A percentile compares a stretch with the other conserved stretches of the same genome.
These are phyloP conservation scores for Sporothrix pallida DNA, from an alignment of 2,329 filamentous ascomycete species.

Conservation along the genomic window DNA sequence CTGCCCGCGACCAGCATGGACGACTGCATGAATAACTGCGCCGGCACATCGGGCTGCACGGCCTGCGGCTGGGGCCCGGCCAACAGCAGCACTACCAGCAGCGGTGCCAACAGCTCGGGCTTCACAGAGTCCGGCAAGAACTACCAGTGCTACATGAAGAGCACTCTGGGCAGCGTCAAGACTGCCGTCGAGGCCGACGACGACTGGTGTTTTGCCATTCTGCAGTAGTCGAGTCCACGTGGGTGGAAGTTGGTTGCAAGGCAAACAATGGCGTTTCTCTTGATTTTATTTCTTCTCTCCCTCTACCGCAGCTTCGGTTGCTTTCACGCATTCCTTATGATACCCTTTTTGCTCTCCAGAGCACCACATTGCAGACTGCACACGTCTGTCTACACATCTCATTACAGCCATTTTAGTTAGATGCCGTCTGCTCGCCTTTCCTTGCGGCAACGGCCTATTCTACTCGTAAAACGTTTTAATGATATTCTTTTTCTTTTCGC, in stretches of 20 bases:
- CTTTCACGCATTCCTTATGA: conserved; percentile 25
- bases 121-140: conserved; percentile 37
- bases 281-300: background rate
- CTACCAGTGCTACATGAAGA: conserved; percentile 50
- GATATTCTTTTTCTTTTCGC: background rate
- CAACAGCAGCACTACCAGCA: conserved; percentile 4
- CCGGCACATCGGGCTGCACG: conserved; percentile 46
- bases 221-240: conserved; percentile 37
- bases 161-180: conserved; percentile 42
- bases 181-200: conserved; percentile 39
- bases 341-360: conserved; percentile 17
- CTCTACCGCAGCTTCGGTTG: conserved; percentile 1
- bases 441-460: background rate
- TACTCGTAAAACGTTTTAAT: conserved; percentile 12
- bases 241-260: background rate
- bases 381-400: background rate
- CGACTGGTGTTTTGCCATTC: conserved; percentile 49
- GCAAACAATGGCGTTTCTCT: conserved; percentile 1
- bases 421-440: background rate
- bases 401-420: background rate
- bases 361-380: background rate
- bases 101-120: conserved; percentile 41
- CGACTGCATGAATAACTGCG: conserved; percentile 51
- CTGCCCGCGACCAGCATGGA: conserved; percentile 46
- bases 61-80: conserved; percentile 49